Percentiles rank a stretch among this genome's conserved stretches.
Evolutionary conservation across 176 grass and related monocot genomes (phyloP).

Genomic region (Paspalum vaginatum): DNA sequence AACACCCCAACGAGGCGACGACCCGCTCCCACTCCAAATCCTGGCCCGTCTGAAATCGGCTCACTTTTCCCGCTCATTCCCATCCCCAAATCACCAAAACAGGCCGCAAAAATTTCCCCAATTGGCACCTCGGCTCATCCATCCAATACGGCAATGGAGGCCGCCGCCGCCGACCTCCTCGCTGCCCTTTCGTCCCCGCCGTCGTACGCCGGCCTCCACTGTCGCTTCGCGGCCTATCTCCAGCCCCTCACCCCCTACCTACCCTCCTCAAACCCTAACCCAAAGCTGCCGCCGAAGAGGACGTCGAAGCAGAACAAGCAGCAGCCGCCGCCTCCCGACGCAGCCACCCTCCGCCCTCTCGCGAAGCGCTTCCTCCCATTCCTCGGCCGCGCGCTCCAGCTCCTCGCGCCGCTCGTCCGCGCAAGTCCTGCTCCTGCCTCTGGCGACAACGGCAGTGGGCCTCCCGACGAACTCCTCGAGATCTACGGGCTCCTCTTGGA

Average conservation of each 20-base stretch:
- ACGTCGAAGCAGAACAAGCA: slow-evolving; percentile 43
- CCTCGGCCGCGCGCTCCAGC: slow-evolving; percentile 62
- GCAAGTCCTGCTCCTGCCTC: slow-evolving; percentile 40
- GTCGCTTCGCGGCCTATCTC: slow-evolving; percentile 69
- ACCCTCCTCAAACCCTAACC: slow-evolving; percentile 45
- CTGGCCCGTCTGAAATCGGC: background rate
- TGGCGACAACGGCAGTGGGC: background rate
- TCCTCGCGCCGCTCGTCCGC: slow-evolving; percentile 64
- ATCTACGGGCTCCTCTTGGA: slow-evolving; percentile 67
- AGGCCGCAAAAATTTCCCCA: slow-evolving; percentile 24
- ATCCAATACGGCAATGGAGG: slow-evolving; percentile 53
- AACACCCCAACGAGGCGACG: too few relatives aligned
- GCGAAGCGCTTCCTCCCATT: slow-evolving; percentile 79
- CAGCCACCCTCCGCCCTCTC: slow-evolving; percentile 46
- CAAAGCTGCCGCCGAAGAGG: slow-evolving; percentile 47
- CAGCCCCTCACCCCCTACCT: slow-evolving; percentile 59
- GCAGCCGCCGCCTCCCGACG: slow-evolving; percentile 33
- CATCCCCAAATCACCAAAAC: background rate
- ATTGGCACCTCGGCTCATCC: background rate
- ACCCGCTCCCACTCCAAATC: background rate
- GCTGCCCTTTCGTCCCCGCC: slow-evolving; percentile 44
- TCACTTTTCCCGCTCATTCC: slow-evolving; percentile 35
- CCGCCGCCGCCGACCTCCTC: slow-evolving; percentile 60
- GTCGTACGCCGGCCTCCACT: slow-evolving; percentile 48
- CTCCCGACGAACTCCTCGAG: slow-evolving; percentile 49